Conservation (phyloP, 768 basidiomycete species). For the Mycena amicta region DNA sequence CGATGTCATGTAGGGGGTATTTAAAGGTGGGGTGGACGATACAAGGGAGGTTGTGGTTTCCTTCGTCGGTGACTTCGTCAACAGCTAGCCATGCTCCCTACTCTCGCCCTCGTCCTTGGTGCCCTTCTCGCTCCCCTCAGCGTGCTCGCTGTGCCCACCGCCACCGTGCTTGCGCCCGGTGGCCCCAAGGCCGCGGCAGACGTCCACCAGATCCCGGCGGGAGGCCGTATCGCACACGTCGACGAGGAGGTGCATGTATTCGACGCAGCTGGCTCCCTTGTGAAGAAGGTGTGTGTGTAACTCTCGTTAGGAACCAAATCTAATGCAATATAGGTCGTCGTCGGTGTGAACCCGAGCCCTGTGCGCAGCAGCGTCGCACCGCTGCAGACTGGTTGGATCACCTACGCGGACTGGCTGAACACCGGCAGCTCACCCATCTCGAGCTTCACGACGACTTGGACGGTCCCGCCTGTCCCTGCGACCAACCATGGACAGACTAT, state of each 20-base stretch:
- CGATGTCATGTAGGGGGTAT: no score
- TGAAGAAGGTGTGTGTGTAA: no score
- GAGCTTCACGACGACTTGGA: conserved; percentile 21
- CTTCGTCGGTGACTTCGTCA: no score
- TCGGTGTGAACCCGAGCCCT: not conserved
- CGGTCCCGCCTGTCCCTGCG: conserved; percentile 17
- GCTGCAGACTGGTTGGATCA: conserved; percentile 17
- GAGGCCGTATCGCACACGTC: conserved; percentile 14
- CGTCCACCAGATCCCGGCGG: conserved; percentile 15
- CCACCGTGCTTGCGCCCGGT: not conserved
- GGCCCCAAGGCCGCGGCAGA: not conserved
- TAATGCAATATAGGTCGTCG: no score
- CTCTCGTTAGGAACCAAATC: no score
- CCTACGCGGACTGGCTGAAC: conserved; percentile 22
- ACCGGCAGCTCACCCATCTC: conserved; percentile 14
- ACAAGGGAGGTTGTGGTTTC: no score
- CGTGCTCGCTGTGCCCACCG: not conserved
- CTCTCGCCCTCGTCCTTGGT: not conserved
- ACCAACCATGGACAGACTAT: conserved; percentile 18
- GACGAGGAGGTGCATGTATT: conserved; percentile 14
- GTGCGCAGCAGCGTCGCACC: not conserved
- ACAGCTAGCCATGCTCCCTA: not conserved
- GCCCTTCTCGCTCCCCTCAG: not conserved
- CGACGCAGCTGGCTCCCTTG: conserved; percentile 9
- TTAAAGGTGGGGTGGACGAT: no score